Conservation (phyloP, 2,329 filamentous ascomycete genomes). For the Penicillium sp. region DNA sequence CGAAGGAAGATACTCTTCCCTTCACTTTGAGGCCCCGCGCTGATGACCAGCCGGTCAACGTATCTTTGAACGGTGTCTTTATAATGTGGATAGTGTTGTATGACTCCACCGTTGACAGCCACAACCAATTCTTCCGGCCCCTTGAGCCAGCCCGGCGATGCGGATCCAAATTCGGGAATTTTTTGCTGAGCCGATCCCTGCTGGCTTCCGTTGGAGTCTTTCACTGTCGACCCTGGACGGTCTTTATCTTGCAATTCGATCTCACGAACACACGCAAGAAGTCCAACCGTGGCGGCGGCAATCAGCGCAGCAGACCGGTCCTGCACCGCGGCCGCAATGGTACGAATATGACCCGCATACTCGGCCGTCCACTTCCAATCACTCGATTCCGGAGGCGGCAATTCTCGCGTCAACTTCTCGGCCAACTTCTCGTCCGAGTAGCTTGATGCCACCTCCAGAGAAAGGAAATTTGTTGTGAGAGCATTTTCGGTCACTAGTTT, state of each 20-base stretch:
- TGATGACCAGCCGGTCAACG: constrained; percentile 56
- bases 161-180: constrained; percentile 14
- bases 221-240: constrained; percentile 10
- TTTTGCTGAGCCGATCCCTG: constrained; percentile 6
- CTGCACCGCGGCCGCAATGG: constrained; percentile 68
- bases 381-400: constrained; percentile 42
- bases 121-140: constrained; percentile 64
- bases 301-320: constrained; percentile 69
- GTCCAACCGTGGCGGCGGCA: constrained; percentile 67
- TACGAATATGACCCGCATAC: constrained; percentile 59
- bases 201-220: neutral
- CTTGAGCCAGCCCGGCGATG: constrained; percentile 33
- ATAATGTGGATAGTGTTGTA: constrained; percentile 73
- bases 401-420: constrained; percentile 51
- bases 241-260: constrained; percentile 47
- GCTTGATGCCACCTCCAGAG: constrained; percentile 62
- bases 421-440: constrained; percentile 50
- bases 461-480: constrained; percentile 70
- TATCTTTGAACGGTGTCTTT: constrained; percentile 68
- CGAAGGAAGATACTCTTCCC: constrained; percentile 51
- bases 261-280: constrained; percentile 67
- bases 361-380: constrained; percentile 64
- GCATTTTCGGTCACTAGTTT: constrained; percentile 58
- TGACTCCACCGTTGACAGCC: constrained; percentile 76
- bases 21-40: constrained; percentile 45